A percentile compares a stretch with the other conserved stretches of the same genome.
Evolutionary conservation across 164 flowering plant species (phyloP).

Genomic region (Vitis labrusca): DNA sequence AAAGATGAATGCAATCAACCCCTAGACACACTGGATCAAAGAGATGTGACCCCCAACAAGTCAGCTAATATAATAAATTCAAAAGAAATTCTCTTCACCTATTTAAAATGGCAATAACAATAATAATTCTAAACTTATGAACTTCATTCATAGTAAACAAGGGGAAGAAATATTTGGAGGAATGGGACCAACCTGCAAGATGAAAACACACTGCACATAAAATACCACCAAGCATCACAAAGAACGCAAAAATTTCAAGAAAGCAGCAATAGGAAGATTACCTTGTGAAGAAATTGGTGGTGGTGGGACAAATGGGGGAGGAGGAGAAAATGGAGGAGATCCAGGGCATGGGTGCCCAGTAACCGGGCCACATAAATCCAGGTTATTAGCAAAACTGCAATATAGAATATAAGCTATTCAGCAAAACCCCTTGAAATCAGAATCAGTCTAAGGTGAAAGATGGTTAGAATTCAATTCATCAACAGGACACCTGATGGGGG

Average conservation of each 20-base stretch:
- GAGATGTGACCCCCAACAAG: too few relatives aligned
- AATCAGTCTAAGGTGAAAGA: not conserved
- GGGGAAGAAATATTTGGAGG: not conserved
- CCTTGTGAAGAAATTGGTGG: constrained; percentile 66
- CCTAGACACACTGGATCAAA: too few relatives aligned
- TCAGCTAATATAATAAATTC: too few relatives aligned
- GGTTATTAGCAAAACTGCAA: constrained; percentile 82
- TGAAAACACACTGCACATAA: not conserved
- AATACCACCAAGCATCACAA: not conserved
- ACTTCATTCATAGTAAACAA: not conserved
- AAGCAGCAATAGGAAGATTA: constrained; percentile 9
- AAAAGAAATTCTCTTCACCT: too few relatives aligned
- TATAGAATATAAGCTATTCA: constrained; percentile 5
- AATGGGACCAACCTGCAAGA: not conserved
- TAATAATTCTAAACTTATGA: not conserved
- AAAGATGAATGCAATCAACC: too few relatives aligned
- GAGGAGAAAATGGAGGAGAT: constrained; percentile 96
- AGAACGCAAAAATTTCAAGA: not conserved
- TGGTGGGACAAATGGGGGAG: constrained; percentile 87
- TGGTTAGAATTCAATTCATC: not conserved
- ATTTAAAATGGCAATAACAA: too few relatives aligned
- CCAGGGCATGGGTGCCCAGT: constrained; percentile 71
- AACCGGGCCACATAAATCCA: constrained; percentile 50
- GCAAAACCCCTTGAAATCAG: not conserved
- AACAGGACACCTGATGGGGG: constrained; percentile 59